phyloP scores from a whole-genome alignment of 345 rosid genomes.

The Boechera divaricarpa region DNA sequence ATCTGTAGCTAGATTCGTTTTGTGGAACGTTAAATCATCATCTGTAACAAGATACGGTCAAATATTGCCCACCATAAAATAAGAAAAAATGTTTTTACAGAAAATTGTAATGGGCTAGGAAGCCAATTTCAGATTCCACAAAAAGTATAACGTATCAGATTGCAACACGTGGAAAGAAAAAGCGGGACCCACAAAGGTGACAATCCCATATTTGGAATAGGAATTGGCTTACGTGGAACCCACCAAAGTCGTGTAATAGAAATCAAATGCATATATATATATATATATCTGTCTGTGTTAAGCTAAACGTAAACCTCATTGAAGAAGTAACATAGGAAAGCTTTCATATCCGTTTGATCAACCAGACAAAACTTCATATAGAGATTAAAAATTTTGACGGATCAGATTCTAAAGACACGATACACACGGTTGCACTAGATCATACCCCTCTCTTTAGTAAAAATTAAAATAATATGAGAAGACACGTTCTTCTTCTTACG shows the following conservation, averaged over 20 bases:
- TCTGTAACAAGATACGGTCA: too few species aligned
- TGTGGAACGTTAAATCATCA: too few species aligned
- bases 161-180: slow-evolving; percentile 13
- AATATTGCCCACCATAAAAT: too few species aligned
- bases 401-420: not conserved
- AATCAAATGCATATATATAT: slow-evolving; percentile 20
- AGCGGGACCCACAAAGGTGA: slow-evolving; percentile 36
- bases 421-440: slow-evolving; percentile 5
- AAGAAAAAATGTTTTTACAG: too few species aligned
- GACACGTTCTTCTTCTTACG: slow-evolving; percentile 47
- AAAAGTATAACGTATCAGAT: not conserved
- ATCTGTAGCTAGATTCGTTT: too few species aligned
- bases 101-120: too few species aligned
- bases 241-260: slow-evolving; percentile 36
- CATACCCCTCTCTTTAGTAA: not conserved
- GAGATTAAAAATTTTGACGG: slow-evolving; percentile 8
- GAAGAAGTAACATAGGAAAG: slow-evolving; percentile 37
- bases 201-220: slow-evolving; percentile 31
- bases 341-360: slow-evolving; percentile 28
- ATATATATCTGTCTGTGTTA: slow-evolving; percentile 24
- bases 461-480: slow-evolving; percentile 1
- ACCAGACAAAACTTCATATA: not conserved
- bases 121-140: not conserved
- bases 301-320: slow-evolving; percentile 41
- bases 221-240: slow-evolving; percentile 45